Evolutionary conservation across 2,329 filamentous ascomycete genomes (phyloP).

Genomic region (Corniculantispora saksenae): DNA sequence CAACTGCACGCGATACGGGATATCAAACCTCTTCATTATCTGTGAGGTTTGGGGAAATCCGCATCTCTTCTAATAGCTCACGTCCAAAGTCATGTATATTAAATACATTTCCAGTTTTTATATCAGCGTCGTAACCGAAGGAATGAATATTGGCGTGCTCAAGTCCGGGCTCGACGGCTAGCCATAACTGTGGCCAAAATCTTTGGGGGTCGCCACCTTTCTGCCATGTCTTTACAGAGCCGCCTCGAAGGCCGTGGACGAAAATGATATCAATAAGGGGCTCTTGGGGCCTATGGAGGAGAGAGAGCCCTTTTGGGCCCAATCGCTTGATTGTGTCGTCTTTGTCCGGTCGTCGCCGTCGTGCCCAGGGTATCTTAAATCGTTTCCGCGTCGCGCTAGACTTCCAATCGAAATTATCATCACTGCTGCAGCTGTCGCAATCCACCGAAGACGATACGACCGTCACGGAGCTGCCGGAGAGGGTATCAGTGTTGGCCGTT

Average conservation of each 20-base stretch:
- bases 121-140: constrained; percentile 37
- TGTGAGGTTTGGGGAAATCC: constrained; percentile 26
- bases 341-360: background rate
- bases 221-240: constrained; percentile 44
- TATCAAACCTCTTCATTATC: background rate
- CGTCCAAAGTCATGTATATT: constrained; percentile 34
- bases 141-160: constrained; percentile 30
- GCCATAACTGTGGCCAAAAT: constrained; percentile 44
- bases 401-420: background rate
- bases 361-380: background rate
- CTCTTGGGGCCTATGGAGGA: constrained; percentile 25
- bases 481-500: background rate
- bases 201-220: constrained; percentile 30
- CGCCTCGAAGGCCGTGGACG: constrained; percentile 43
- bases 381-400: background rate
- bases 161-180: constrained; percentile 35
- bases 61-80: constrained; percentile 31
- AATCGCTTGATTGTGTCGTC: background rate
- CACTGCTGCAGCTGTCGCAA: background rate
- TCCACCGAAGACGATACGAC: background rate
- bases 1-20: background rate
- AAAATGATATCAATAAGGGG: constrained; percentile 42
- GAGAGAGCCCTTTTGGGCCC: background rate
- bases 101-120: constrained; percentile 24
- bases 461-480: background rate